These are phyloP conservation scores for Amylocarpus encephaloides DNA, from an alignment of 2,329 filamentous ascomycete genomes.

Conservation along the genomic window DNA sequence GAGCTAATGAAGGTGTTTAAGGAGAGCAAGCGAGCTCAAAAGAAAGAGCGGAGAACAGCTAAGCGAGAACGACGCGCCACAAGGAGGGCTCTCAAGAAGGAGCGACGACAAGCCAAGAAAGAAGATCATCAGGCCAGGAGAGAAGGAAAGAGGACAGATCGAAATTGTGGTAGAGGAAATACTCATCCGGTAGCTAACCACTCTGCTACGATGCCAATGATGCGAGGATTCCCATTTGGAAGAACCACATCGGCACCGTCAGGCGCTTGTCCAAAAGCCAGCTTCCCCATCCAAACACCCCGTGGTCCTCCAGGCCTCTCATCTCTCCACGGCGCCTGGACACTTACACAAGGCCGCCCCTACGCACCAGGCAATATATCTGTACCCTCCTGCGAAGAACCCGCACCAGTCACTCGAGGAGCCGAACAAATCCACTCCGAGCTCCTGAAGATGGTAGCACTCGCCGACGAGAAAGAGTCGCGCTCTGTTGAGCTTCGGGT, in stretches of 20 bases:
- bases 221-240: constrained; percentile 12
- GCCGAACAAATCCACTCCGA: constrained; percentile 20
- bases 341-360: constrained; percentile 12
- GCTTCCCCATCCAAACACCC: not conserved
- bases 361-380: constrained; percentile 11
- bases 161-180: not conserved
- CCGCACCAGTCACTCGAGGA: constrained; percentile 8
- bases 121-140: constrained; percentile 31
- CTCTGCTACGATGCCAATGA: constrained; percentile 1
- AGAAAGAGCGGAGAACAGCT: constrained; percentile 27
- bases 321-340: constrained; percentile 19
- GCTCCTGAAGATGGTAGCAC: constrained; percentile 15
- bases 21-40: constrained; percentile 35
- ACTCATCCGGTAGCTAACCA: not conserved
- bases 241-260: constrained; percentile 11
- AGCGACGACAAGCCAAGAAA: constrained; percentile 17
- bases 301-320: not conserved
- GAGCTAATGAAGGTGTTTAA: constrained; percentile 40
- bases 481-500: constrained; percentile 12
- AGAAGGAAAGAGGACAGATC: constrained; percentile 23
- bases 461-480: constrained; percentile 16
- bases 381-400: not conserved
- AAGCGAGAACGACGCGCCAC: constrained; percentile 8
- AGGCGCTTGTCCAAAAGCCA: not conserved
- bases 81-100: constrained; percentile 15